Conservation (phyloP, 495 filamentous ascomycete genomes). For the Lophium mytilinum region DNA sequence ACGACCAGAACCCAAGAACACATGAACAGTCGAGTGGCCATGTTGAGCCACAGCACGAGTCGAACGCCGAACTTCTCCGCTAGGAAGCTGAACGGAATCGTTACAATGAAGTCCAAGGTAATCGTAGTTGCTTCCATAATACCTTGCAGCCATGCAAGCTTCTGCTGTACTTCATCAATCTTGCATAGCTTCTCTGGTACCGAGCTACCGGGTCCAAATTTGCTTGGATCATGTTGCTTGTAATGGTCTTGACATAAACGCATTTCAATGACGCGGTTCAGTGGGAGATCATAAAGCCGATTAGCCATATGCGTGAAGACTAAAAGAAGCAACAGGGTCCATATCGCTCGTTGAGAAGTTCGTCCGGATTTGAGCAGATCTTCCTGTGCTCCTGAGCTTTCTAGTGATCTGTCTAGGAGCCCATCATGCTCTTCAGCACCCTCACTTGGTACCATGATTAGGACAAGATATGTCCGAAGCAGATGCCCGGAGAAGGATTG, state of each 20-base stretch:
- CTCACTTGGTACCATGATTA: too few species aligned
- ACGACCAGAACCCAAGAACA: conserved; percentile 17
- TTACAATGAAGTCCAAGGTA: conserved; percentile 23
- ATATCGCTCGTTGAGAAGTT: not conserved
- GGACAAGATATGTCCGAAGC: too few species aligned
- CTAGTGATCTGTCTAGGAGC: too few species aligned
- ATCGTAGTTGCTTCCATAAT: conserved; percentile 22
- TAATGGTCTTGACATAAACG: conserved; percentile 43
- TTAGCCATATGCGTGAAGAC: conserved; percentile 39
- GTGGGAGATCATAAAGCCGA: conserved; percentile 40
- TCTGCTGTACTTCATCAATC: conserved; percentile 37
- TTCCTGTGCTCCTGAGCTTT: too few species aligned
- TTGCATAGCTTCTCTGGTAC: conserved; percentile 43
- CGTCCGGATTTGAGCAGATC: too few species aligned
- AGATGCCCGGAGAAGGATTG: too few species aligned
- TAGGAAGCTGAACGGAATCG: conserved; percentile 24
- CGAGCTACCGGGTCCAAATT: conserved; percentile 29
- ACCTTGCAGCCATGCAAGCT: conserved; percentile 40
- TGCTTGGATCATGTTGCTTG: conserved; percentile 29
- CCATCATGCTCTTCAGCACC: too few species aligned
- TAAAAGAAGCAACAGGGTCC: conserved; percentile 22
- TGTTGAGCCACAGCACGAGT: conserved; percentile 16
- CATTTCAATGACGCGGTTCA: conserved; percentile 41
- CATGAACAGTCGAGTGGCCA: conserved; percentile 16
- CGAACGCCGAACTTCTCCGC: conserved; percentile 13